Base-by-base conservation (phyloP, 2,329 filamentous ascomycete species). In the Clarireedia homoeocarpa region DNA sequence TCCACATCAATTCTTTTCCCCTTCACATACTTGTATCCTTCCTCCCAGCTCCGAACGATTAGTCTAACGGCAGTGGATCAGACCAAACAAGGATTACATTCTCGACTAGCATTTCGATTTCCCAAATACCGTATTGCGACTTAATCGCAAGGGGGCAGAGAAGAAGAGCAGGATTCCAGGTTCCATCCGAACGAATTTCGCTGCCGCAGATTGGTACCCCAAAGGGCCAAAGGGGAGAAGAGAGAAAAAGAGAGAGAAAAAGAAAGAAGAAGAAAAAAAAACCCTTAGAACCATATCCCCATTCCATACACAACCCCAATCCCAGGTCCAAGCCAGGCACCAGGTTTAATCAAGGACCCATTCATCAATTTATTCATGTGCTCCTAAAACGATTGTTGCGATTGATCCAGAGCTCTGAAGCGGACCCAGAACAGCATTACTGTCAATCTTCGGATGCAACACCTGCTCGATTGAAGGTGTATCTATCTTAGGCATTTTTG, bases 401-500 rank as follows among this genome's bases (percentile, higher is more conserved):
- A 49, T 51, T 49, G 26, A 48, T 42, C 4, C 6, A 34, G 27
- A 50, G 17, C 46, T 48, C 17, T 54, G 26, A 44, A 23, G 45
- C 12, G 49, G 24, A 44, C 12, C 45, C 45, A 26, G 46, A n/a
- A 42, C 26, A 49, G 52, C 36, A 54, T 54, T 34, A 26, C 46
- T 34, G 14, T 24, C 7, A 44, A 34, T 50, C 38, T 34, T 61
- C 56, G 61, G 59, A 61, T 58, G 51, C 52, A 56, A 55, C 54
- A 57, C 51, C 56, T 57, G 40, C 48, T 42, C 58, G 49, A 55
- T 51, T 55, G 36, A 36, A 46, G 23, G 48, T 5, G 51, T 53
- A 55, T 60, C 60, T 59, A 58, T 60, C 57, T 60, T 58, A 42
- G 27, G 59, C 55, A 59, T 56, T 57, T 59, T 59, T 63, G 59